These are phyloP conservation scores for Syncephalastrum racemosum DNA, from an alignment of 371 early-diverging fungal genomes.

Conservation along the genomic window DNA sequence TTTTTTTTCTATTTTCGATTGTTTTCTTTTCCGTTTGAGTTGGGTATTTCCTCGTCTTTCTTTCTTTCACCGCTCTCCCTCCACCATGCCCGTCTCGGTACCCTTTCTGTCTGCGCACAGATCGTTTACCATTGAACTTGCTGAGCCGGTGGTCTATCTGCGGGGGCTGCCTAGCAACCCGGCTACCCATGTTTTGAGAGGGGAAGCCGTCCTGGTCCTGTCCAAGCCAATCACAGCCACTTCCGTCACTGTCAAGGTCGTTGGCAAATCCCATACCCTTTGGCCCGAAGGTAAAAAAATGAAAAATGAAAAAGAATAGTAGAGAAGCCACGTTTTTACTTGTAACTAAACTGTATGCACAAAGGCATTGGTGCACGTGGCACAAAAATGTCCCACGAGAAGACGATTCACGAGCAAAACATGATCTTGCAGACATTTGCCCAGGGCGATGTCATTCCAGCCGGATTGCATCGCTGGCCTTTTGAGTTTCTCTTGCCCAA, in stretches of 20 bases:
- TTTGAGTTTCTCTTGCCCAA: conserved; percentile 50
- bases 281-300: conserved; percentile 53
- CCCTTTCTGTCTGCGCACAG: conserved; percentile 42
- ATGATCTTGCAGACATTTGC: conserved; percentile 33
- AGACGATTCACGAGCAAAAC: conserved; percentile 46
- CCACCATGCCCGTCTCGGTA: conserved; percentile 24
- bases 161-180: conserved; percentile 32
- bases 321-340: background rate
- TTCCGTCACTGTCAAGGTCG: conserved; percentile 31
- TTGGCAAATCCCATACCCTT: conserved; percentile 38
- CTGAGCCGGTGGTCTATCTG: conserved; percentile 46
- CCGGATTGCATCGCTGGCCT: conserved; percentile 42
- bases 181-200: conserved; percentile 37
- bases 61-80: too few species aligned
- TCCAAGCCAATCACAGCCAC: conserved; percentile 33
- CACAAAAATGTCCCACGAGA: conserved; percentile 43
- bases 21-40: too few species aligned
- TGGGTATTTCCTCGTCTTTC: too few species aligned
- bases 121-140: conserved; percentile 46
- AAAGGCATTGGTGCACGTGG: conserved; percentile 36
- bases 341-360: background rate
- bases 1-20: too few species aligned
- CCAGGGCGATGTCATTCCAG: conserved; percentile 16
- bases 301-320: conserved; percentile 1
- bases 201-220: conserved; percentile 43